Conservation (phyloP, 257 asterid genomes). For the Solanum paucissectum region DNA sequence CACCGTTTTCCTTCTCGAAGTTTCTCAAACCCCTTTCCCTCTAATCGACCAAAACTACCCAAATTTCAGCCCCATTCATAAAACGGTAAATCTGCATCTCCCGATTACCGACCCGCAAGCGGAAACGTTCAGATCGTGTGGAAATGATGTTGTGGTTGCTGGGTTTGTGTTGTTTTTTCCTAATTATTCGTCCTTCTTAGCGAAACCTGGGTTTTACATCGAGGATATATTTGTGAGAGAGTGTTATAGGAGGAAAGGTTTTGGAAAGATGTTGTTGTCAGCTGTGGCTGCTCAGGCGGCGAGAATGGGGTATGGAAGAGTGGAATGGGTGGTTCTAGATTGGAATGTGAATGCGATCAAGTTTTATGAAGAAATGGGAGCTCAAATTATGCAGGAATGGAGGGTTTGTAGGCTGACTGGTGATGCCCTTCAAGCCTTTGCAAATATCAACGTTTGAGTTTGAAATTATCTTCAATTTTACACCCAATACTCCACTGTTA, state of each 20-base stretch:
- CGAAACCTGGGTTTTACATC: constrained; percentile 74
- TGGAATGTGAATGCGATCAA: constrained; percentile 63
- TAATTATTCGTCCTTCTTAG: constrained; percentile 64
- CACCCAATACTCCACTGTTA: not conserved
- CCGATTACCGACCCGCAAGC: constrained; percentile 55
- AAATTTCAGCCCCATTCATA: constrained; percentile 13
- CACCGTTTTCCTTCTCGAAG: constrained; percentile 40
- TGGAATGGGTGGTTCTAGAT: constrained; percentile 91
- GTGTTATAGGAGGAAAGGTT: constrained; percentile 71
- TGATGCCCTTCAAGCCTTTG: constrained; percentile 55
- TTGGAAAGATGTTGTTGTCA: constrained; percentile 54
- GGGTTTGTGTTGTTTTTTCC: constrained; percentile 82
- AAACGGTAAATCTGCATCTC: constrained; percentile 38
- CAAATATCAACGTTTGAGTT: constrained; percentile 2
- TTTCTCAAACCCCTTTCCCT: constrained; percentile 22
- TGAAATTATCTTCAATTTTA: not conserved
- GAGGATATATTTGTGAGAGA: constrained; percentile 86
- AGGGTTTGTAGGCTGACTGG: constrained; percentile 74
- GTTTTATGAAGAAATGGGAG: constrained; percentile 85
- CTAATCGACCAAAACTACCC: not conserved
- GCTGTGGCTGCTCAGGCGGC: constrained; percentile 89
- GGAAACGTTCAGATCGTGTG: constrained; percentile 34
- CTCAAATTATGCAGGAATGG: constrained; percentile 70
- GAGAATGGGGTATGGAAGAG: constrained; percentile 76
- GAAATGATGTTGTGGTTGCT: constrained; percentile 26